Conservation (phyloP, 192 early-diverging fungal species). For the Jimgerdemannia lactiflua region DNA sequence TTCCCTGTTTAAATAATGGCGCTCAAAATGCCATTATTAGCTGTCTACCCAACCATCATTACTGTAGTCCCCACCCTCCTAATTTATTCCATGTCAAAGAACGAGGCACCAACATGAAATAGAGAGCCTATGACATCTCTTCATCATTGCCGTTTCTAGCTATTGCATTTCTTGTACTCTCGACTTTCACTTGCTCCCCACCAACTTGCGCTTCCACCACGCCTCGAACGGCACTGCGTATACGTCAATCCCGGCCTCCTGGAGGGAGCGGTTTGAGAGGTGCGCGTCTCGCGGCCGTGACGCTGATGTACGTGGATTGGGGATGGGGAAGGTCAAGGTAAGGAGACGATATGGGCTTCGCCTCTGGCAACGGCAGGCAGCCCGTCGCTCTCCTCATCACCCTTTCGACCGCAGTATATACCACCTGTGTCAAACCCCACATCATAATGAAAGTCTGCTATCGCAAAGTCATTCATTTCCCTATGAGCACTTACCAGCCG, state of each 20-base stretch:
- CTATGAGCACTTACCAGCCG: conserved; percentile 10
- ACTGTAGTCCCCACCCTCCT: too few species aligned
- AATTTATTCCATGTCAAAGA: too few species aligned
- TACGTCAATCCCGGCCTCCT: conserved; percentile 51
- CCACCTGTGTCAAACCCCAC: background rate
- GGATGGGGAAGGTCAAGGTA: background rate
- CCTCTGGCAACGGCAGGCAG: too few species aligned
- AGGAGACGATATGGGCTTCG: too few species aligned
- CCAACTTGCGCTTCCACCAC: conserved; percentile 42
- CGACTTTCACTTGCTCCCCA: background rate
- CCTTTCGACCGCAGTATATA: background rate
- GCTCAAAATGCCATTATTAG: too few species aligned
- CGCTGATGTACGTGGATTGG: conserved; percentile 27
- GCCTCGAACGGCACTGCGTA: conserved; percentile 45
- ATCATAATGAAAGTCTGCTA: background rate
- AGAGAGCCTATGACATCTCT: too few species aligned
- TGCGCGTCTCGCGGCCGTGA: conserved; percentile 61
- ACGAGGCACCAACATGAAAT: too few species aligned
- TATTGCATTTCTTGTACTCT: too few species aligned
- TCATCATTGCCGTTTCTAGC: too few species aligned
- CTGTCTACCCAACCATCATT: too few species aligned
- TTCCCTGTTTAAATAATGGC: too few species aligned
- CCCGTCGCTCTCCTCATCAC: too few species aligned
- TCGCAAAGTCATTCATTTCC: background rate
- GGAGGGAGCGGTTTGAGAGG: conserved; percentile 57